A percentile compares a stretch with the other conserved stretches of the same genome.
These are phyloP conservation scores for Sclerotiophoma versabilis DNA, from an alignment of 2,329 filamentous ascomycete species.

Conservation along the genomic window DNA sequence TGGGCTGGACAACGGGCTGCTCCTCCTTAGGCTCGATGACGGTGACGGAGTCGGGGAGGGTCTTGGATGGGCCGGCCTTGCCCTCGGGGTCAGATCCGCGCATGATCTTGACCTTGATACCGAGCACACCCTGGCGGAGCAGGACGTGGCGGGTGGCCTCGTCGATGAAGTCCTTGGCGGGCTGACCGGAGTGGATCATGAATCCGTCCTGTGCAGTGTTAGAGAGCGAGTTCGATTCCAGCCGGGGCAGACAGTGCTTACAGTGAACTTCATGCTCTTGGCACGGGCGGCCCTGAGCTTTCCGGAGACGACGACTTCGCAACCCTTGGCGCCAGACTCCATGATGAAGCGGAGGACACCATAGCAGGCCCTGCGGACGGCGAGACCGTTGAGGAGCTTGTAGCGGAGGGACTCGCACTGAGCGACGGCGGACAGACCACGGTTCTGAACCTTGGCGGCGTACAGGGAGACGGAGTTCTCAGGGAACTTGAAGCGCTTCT, in stretches of 20 bases:
- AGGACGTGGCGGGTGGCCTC: conserved; percentile 98
- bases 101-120: conserved; percentile 99
- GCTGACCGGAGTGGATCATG: conserved; percentile 99
- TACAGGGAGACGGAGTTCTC: conserved; percentile 99
- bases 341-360: conserved; percentile 99
- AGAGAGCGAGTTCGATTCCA: conserved; percentile 24
- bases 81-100: conserved; percentile 98
- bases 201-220: conserved; percentile 75
- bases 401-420: conserved; percentile 99
- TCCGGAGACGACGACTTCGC: conserved; percentile 98
- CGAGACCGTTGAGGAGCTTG: conserved; percentile 99
- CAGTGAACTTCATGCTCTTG: conserved; percentile 99
- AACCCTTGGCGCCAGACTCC: conserved; percentile 99
- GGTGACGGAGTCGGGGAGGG: conserved; percentile 96
- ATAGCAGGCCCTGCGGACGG: conserved; percentile 98
- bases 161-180: conserved; percentile 99
- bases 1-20: conserved; percentile 90
- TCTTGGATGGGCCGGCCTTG: conserved; percentile 97
- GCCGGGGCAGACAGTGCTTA: conserved; percentile 58
- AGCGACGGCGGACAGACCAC: conserved; percentile 98
- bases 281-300: conserved; percentile 99
- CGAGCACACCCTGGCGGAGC: conserved; percentile 98
- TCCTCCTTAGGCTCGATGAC: conserved; percentile 99
- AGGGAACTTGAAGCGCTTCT: conserved; percentile 99
- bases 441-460: conserved; percentile 99